Conservation (phyloP, 1,284 basidiomycete genomes). For the Apiotrichum veenhuisii region DNA sequence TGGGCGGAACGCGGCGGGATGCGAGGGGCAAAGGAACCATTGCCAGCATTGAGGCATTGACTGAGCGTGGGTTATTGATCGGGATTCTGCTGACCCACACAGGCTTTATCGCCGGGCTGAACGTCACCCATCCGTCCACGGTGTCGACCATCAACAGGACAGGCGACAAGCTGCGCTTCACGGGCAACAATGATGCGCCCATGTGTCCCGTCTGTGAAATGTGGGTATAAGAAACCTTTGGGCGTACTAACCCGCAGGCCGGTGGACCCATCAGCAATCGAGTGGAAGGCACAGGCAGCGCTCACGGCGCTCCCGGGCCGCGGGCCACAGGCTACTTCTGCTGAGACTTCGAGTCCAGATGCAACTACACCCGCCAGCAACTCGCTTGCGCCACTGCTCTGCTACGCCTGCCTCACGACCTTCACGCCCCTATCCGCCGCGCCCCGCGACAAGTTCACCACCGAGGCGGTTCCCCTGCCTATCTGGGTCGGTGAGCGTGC, state of each 20-base stretch:
- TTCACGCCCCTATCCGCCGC: slow-evolving; percentile 52
- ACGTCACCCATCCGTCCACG: slow-evolving; percentile 80
- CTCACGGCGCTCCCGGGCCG: slow-evolving; percentile 57
- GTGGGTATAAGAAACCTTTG: slow-evolving; percentile 49
- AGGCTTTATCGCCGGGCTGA: slow-evolving; percentile 79
- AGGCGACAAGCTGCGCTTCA: slow-evolving; percentile 71
- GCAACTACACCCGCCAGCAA: not conserved
- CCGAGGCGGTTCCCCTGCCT: slow-evolving; percentile 27
- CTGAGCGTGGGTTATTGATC: slow-evolving; percentile 58
- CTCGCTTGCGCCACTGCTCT: slow-evolving; percentile 56
- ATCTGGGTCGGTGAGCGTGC: slow-evolving; percentile 33
- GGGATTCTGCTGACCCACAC: not conserved
- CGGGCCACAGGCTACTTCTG: not conserved
- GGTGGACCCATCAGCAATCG: slow-evolving; percentile 62
- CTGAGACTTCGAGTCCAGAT: not conserved
- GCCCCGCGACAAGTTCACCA: slow-evolving; percentile 8
- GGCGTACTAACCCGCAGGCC: slow-evolving; percentile 55
- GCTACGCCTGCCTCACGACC: slow-evolving; percentile 70
- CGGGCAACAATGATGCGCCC: slow-evolving; percentile 44
- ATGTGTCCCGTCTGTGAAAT: slow-evolving; percentile 68
- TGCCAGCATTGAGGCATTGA: slow-evolving; percentile 61
- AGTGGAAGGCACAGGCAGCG: slow-evolving; percentile 70
- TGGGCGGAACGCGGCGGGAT: slow-evolving; percentile 43
- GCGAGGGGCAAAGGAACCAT: slow-evolving; percentile 52
- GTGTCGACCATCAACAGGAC: slow-evolving; percentile 82